These are phyloP conservation scores for Pythium dissimile DNA, from an alignment of 352 stramenopile species.

Conservation along the genomic window DNA sequence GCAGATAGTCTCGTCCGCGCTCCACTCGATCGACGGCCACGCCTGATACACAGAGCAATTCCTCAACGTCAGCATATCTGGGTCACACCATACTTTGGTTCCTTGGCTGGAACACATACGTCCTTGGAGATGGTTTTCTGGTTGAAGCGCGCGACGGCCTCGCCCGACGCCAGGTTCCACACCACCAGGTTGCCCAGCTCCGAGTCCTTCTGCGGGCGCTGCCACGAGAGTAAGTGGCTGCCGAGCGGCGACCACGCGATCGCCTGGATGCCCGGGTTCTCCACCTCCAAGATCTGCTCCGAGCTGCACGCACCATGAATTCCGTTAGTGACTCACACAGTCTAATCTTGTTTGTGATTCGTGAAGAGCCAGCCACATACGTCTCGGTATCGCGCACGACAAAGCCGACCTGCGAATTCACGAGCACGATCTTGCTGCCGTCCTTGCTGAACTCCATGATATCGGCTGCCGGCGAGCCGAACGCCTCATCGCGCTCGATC, in stretches of 20 bases:
- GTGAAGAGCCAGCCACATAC: no score
- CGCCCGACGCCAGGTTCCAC: conserved; percentile 61
- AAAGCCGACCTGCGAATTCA: conserved; percentile 60
- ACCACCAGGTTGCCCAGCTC: conserved; percentile 79
- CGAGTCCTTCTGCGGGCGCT: conserved; percentile 76
- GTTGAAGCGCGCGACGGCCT: conserved; percentile 67
- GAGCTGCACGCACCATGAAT: conserved; percentile 25
- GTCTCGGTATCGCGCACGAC: conserved; percentile 61
- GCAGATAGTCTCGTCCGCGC: conserved; percentile 84
- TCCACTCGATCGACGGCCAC: conserved; percentile 91
- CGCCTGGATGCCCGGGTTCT: conserved; percentile 71
- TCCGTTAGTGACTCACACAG: not conserved
- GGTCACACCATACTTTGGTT: not conserved
- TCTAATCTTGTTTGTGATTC: no score
- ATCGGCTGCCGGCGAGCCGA: conserved; percentile 43
- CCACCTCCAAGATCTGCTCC: conserved; percentile 51
- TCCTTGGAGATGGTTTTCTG: conserved; percentile 85
- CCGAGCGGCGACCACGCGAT: conserved; percentile 80
- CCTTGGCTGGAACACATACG: conserved; percentile 28
- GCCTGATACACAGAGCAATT: conserved; percentile 31
- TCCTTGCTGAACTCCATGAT: conserved; percentile 77
- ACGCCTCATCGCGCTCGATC: conserved; percentile 52
- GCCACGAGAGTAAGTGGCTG: conserved; percentile 85
- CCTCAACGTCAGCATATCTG: not conserved
- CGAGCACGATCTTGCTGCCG: conserved; percentile 60